phyloP scores from a whole-genome alignment of 441 rosid species.

The Arabidopsis lyrata region DNA sequence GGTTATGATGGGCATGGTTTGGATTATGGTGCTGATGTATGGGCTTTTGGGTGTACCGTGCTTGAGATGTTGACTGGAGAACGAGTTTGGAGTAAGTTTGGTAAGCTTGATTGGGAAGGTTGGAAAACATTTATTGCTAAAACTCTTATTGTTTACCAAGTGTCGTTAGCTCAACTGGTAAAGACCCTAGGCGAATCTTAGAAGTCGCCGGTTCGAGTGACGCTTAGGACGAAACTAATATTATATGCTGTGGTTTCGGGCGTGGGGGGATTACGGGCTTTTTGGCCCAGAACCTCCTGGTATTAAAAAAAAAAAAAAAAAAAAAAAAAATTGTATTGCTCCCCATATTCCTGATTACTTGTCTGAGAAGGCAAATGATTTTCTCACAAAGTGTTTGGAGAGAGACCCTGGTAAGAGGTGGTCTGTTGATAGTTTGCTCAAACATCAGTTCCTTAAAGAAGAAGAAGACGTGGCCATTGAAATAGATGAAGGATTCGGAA shows the following conservation, averaged over 20 bases:
- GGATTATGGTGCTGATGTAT: slow-evolving; percentile 39
- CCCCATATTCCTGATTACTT: slow-evolving; percentile 24
- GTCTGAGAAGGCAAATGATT: slow-evolving; percentile 33
- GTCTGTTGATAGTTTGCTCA: slow-evolving; percentile 16
- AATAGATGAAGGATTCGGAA: slow-evolving; percentile 16
- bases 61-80: slow-evolving; percentile 38
- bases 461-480: slow-evolving; percentile 14
- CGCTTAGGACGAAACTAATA: too few relatives aligned
- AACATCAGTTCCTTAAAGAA: slow-evolving; percentile 8
- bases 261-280: too few relatives aligned
- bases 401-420: slow-evolving; percentile 28
- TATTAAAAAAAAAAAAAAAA: too few relatives aligned
- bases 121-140: slow-evolving; percentile 15
- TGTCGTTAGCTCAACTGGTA: too few relatives aligned
- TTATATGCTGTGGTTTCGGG: too few relatives aligned
- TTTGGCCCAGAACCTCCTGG: too few relatives aligned
- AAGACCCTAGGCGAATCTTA: too few relatives aligned
- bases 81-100: slow-evolving; percentile 20
- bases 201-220: too few relatives aligned
- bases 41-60: slow-evolving; percentile 40
- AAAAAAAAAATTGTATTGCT: neutral
- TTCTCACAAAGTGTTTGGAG: slow-evolving; percentile 33
- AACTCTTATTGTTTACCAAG: too few relatives aligned
- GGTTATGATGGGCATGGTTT: slow-evolving; percentile 12
- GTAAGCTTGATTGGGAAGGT: slow-evolving; percentile 16